phyloP scores from a whole-genome alignment of 75 land plant species.

The Pseudotsuga menziesii region DNA sequence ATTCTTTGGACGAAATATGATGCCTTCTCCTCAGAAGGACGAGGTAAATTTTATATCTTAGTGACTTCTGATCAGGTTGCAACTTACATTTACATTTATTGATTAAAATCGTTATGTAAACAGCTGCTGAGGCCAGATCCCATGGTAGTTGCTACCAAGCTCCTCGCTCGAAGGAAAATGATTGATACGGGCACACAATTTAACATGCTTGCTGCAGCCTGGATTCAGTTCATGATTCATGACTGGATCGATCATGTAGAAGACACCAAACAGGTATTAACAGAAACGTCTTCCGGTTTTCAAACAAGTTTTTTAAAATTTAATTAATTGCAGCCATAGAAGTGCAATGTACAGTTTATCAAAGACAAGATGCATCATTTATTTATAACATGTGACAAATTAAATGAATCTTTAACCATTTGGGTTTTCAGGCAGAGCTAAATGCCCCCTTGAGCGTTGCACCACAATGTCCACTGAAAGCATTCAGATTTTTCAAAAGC shows the following conservation, averaged over 20 bases:
- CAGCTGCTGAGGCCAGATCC: slow-evolving; percentile 65
- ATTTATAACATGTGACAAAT: too few species aligned
- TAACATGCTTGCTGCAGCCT: slow-evolving; percentile 64
- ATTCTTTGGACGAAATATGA: slow-evolving; percentile 56
- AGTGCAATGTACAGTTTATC: too few species aligned
- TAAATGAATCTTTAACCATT: too few species aligned
- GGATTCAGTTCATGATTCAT: slow-evolving; percentile 81
- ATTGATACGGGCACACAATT: slow-evolving; percentile 50
- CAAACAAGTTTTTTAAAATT: background rate
- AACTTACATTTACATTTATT: background rate
- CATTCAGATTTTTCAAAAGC: slow-evolving; percentile 38
- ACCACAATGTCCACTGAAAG: slow-evolving; percentile 42
- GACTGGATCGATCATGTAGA: slow-evolving; percentile 76
- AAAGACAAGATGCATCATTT: too few species aligned
- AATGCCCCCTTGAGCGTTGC: slow-evolving; percentile 31
- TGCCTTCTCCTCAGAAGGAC: slow-evolving; percentile 25
- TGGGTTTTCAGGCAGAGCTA: slow-evolving; percentile 24
- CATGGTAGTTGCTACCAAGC: slow-evolving; percentile 52
- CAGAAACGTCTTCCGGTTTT: background rate
- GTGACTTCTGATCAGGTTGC: background rate
- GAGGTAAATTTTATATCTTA: slow-evolving; percentile 5
- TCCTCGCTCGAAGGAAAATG: slow-evolving; percentile 37
- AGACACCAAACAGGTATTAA: slow-evolving; percentile 36
- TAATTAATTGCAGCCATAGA: too few species aligned
- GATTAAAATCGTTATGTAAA: background rate